These are phyloP conservation scores for Quercus aquifolioides DNA, from an alignment of 306 rosid species.

Conservation along the genomic window DNA sequence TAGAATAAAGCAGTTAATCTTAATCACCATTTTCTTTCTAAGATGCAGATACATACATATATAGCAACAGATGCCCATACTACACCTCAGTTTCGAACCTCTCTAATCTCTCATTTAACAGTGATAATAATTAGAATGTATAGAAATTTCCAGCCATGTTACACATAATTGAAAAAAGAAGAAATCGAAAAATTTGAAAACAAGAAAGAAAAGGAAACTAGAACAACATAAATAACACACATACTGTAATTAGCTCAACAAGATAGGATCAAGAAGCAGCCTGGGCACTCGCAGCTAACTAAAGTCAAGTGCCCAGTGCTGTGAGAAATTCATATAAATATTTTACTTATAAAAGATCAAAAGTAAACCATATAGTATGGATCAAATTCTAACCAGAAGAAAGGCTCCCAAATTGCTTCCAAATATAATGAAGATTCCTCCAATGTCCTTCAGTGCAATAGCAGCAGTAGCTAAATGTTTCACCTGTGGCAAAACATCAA, in stretches of 20 bases:
- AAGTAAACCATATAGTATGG: background rate
- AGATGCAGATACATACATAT: too few relatives aligned
- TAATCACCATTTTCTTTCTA: background rate
- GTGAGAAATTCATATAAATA: background rate
- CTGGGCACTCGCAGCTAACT: background rate
- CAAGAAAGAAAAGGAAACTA: background rate
- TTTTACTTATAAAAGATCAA: too few relatives aligned
- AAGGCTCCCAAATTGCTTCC: conserved; percentile 51
- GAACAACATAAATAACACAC: background rate
- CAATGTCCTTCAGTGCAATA: conserved; percentile 49
- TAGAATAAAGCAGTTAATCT: background rate
- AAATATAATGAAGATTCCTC: conserved; percentile 45
- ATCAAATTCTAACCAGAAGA: conserved; percentile 46
- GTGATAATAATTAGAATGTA: background rate
- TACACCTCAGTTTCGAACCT: background rate
- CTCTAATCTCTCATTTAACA: background rate
- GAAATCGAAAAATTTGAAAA: too few relatives aligned
- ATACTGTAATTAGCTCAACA: background rate
- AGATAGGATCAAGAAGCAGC: background rate
- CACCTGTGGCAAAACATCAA: conserved; percentile 24
- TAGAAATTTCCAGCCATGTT: background rate
- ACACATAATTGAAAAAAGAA: background rate
- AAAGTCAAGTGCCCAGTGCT: background rate
- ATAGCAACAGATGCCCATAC: background rate
- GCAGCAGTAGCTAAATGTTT: conserved; percentile 39